phyloP scores from a whole-genome alignment of 2,329 filamentous ascomycete species.

The Alternaria tenuissima region DNA sequence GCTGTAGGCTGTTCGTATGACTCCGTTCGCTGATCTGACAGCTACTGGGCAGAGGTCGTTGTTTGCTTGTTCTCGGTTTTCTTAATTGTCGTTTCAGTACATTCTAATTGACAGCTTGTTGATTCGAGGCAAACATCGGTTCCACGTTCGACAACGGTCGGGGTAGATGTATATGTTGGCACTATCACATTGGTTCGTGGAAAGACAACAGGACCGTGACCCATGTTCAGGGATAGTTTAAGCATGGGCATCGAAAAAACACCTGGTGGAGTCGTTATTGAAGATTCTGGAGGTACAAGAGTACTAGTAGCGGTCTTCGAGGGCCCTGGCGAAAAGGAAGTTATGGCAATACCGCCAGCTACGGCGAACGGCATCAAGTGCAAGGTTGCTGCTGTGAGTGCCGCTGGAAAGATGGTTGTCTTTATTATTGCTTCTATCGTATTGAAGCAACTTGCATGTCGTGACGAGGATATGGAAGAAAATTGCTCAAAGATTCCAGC shows the following conservation, averaged over 20 bases:
- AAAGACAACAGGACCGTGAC: background rate
- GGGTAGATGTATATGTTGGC: background rate
- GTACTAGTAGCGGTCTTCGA: background rate
- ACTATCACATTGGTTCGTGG: background rate
- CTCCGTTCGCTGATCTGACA: background rate
- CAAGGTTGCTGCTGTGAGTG: background rate
- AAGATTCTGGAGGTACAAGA: background rate
- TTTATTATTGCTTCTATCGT: background rate
- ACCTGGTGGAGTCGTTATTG: background rate
- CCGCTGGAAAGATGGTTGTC: background rate
- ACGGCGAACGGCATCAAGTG: background rate
- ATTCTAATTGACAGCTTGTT: no score
- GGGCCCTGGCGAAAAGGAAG: background rate
- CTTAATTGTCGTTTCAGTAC: no score
- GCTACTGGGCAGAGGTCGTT: background rate
- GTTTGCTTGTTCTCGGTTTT: no score
- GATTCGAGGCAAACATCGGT: background rate
- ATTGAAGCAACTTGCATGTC: background rate
- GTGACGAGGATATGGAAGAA: fast-evolving
- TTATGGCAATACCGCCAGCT: background rate
- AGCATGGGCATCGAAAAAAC: background rate
- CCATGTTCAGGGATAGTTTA: background rate
- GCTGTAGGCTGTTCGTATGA: background rate
- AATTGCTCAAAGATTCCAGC: background rate
- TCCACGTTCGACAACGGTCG: background rate